Evolutionary conservation across 1,284 basidiomycete genomes (phyloP).

Genomic region (Pisolithus thermaeus): DNA sequence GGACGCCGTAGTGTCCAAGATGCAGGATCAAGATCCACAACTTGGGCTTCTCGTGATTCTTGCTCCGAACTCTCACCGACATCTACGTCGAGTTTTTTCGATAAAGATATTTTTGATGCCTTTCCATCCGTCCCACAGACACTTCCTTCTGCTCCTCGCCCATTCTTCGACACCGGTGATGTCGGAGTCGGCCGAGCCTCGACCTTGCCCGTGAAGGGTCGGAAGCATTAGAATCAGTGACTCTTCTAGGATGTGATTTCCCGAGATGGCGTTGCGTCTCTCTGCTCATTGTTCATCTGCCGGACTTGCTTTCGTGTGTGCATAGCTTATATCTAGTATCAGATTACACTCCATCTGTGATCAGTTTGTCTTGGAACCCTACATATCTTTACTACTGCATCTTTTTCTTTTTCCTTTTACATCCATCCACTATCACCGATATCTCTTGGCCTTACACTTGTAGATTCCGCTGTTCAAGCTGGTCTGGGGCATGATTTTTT

Average conservation of each 20-base stretch:
- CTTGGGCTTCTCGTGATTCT: constrained; percentile 35
- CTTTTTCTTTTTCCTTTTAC: not conserved
- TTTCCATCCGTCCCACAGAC: constrained; percentile 51
- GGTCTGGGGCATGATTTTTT: not conserved
- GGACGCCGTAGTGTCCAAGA: constrained; percentile 12
- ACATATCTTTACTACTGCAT: not conserved
- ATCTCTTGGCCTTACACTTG: not conserved
- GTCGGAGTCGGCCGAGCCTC: constrained; percentile 13
- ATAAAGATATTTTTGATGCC: constrained; percentile 47
- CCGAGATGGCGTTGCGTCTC: not conserved
- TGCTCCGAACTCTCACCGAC: constrained; percentile 30
- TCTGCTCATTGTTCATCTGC: not conserved
- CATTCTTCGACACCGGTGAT: constrained; percentile 11
- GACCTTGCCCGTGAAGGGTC: constrained; percentile 23
- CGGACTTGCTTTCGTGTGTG: not conserved
- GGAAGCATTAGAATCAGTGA: constrained; percentile 21
- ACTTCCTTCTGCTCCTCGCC: constrained; percentile 24
- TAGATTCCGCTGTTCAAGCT: not conserved
- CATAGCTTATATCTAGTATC: constrained; percentile 4
- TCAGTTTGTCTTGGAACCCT: not conserved
- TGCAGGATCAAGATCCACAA: constrained; percentile 27
- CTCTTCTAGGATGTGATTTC: constrained; percentile 20
- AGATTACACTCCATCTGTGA: not conserved
- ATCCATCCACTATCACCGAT: not conserved
- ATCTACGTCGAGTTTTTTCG: constrained; percentile 34